phyloP scores from a whole-genome alignment of 345 rosid species.

The Acer yangbiense region DNA sequence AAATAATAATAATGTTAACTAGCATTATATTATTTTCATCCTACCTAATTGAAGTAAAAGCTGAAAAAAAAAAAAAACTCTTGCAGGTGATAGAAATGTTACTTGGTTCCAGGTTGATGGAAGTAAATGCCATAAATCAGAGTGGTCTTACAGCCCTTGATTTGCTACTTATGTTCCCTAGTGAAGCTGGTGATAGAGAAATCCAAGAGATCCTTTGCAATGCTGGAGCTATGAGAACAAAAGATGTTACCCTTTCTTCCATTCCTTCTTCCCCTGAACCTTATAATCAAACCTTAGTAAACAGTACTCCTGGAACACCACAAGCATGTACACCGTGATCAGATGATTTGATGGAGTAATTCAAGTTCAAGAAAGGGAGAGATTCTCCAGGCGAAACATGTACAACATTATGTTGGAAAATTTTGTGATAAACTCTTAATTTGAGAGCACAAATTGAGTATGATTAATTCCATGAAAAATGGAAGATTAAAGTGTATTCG shows the following conservation, averaged over 20 bases:
- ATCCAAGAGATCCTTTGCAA: conserved; percentile 38
- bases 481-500: no score
- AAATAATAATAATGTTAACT: neutral
- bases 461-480: no score
- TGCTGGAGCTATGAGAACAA: conserved; percentile 44
- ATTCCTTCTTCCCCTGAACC: conserved; percentile 9
- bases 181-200: conserved; percentile 65
- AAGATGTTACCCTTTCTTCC: conserved; percentile 19
- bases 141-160: conserved; percentile 52
- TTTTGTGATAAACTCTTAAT: no score
- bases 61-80: neutral
- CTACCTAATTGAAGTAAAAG: neutral
- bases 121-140: conserved; percentile 45
- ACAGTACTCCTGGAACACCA: conserved; percentile 16
- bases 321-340: conserved; percentile 21
- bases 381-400: conserved; percentile 60
- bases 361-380: conserved; percentile 58
- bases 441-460: no score
- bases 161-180: conserved; percentile 51
- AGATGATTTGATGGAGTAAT: conserved; percentile 38
- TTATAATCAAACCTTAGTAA: neutral
- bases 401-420: no score
- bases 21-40: neutral
- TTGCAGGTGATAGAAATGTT: conserved; percentile 54
- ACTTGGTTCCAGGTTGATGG: conserved; percentile 28